phyloP scores from a whole-genome alignment of 805 yeast genomes.

The Lipomyces yamanashiensis region DNA sequence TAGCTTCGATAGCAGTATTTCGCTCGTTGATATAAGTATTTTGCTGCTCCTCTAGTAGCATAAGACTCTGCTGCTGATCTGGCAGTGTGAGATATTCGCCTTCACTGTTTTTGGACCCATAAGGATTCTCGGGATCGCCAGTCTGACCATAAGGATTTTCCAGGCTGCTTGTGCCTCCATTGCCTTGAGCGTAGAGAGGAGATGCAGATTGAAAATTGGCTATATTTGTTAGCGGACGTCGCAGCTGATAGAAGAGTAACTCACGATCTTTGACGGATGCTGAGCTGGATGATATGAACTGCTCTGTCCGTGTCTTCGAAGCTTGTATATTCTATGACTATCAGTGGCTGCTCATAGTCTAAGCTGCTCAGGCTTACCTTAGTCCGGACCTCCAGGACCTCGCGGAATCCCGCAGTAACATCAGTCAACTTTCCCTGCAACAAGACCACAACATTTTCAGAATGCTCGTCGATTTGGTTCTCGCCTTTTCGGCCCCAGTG shows the following conservation, averaged over 20 bases:
- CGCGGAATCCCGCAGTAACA: slow-evolving; percentile 88
- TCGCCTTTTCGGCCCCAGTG: slow-evolving; percentile 51
- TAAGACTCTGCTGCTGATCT: slow-evolving; percentile 79
- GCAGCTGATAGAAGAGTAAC: slow-evolving; percentile 12
- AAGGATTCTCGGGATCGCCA: slow-evolving; percentile 32
- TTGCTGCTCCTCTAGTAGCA: slow-evolving; percentile 84
- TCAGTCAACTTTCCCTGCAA: slow-evolving; percentile 89
- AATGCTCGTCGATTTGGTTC: slow-evolving; percentile 67
- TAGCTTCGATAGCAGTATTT: slow-evolving; percentile 89
- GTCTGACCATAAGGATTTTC: slow-evolving; percentile 34
- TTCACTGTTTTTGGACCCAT: slow-evolving; percentile 36
- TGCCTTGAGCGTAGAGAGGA: slow-evolving; percentile 43
- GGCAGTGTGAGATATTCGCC: slow-evolving; percentile 72
- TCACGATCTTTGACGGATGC: slow-evolving; percentile 39
- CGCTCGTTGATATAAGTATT: slow-evolving; percentile 78
- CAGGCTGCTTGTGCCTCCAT: slow-evolving; percentile 17
- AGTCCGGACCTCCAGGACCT: slow-evolving; percentile 86
- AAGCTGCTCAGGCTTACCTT: slow-evolving; percentile 42
- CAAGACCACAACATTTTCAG: slow-evolving; percentile 83
- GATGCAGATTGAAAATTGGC: slow-evolving; percentile 40
- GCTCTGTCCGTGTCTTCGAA: slow-evolving; percentile 80
- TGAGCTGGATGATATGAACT: slow-evolving; percentile 62
- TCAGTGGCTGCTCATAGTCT: too few species aligned
- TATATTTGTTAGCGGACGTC: neutral
- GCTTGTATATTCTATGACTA: slow-evolving; percentile 63